Evolutionary conservation across 352 stramenopile genomes (phyloP).

Genomic region (Elongisporangium prolatum): DNA sequence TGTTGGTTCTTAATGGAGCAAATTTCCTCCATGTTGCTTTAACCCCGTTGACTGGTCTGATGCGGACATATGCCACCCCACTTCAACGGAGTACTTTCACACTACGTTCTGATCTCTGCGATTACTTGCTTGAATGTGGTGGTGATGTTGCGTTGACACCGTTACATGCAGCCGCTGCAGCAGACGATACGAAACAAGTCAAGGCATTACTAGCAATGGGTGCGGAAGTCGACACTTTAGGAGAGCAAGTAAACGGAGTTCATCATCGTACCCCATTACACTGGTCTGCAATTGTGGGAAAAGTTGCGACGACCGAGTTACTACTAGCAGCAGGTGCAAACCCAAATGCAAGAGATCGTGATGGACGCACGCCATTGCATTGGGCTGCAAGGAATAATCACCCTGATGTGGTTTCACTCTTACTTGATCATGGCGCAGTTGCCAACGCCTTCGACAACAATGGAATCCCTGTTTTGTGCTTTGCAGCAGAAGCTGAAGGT

Average conservation of each 20-base stretch:
- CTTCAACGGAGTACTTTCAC: slow-evolving; percentile 68
- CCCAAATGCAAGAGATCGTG: slow-evolving; percentile 48
- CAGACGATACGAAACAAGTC: slow-evolving; percentile 36
- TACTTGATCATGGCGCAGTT: slow-evolving; percentile 41
- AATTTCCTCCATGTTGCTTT: slow-evolving; percentile 66
- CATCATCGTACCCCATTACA: slow-evolving; percentile 65
- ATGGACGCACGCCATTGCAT: slow-evolving; percentile 66
- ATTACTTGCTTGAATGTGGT: slow-evolving; percentile 60
- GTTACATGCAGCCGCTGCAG: slow-evolving; percentile 63
- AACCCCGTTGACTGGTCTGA: slow-evolving; percentile 32
- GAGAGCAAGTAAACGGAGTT: slow-evolving; percentile 58
- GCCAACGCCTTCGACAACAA: slow-evolving; percentile 39
- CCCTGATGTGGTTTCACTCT: slow-evolving; percentile 33
- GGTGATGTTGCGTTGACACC: slow-evolving; percentile 74
- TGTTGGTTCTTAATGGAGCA: slow-evolving; percentile 53
- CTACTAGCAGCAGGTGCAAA: slow-evolving; percentile 44
- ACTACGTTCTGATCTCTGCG: slow-evolving; percentile 46
- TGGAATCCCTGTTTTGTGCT: slow-evolving; percentile 50
- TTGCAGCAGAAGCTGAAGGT: slow-evolving; percentile 58
- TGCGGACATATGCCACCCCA: slow-evolving; percentile 40
- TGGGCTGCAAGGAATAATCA: slow-evolving; percentile 76
- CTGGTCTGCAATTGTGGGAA: slow-evolving; percentile 63
- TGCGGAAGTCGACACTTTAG: slow-evolving; percentile 39
- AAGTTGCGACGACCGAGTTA: slow-evolving; percentile 21
- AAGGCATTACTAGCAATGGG: slow-evolving; percentile 34